Conservation (phyloP, 768 basidiomycete genomes). For the Mycena latifolia region DNA sequence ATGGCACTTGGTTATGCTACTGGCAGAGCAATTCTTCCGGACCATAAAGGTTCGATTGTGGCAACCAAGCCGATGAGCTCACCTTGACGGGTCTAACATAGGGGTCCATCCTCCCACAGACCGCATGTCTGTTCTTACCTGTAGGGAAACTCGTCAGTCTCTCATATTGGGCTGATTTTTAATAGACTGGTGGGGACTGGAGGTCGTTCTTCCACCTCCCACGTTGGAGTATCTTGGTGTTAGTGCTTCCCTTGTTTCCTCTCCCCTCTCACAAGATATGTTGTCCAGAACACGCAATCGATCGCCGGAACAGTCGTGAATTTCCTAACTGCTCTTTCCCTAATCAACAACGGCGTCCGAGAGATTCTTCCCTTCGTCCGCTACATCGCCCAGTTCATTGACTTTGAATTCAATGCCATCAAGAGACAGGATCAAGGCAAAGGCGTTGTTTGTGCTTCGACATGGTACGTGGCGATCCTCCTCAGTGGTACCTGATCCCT, state of each 20-base stretch:
- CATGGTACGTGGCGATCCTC: constrained; percentile 68
- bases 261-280: too few species aligned
- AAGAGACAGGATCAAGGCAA: constrained; percentile 72
- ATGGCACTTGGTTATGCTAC: constrained; percentile 85
- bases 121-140: constrained; percentile 83
- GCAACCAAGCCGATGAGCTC: constrained; percentile 15
- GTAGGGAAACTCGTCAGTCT: constrained; percentile 55
- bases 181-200: constrained; percentile 93
- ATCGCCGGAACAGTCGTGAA: constrained; percentile 75
- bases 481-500: not conserved
- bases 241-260: constrained; percentile 39
- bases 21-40: constrained; percentile 71
- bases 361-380: constrained; percentile 87
- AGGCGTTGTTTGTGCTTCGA: constrained; percentile 90
- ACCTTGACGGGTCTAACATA: constrained; percentile 35
- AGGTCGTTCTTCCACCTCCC: constrained; percentile 80
- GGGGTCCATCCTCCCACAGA: constrained; percentile 81
- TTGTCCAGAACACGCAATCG: constrained; percentile 74
- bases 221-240: constrained; percentile 72
- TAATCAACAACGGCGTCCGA: constrained; percentile 80
- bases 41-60: constrained; percentile 66
- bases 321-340: constrained; percentile 78
- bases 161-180: constrained; percentile 2
- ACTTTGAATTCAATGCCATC: constrained; percentile 80
- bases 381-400: constrained; percentile 83